Evolutionary conservation across 495 filamentous ascomycete species (phyloP).

Genomic region (Penicillium longicatenatum): DNA sequence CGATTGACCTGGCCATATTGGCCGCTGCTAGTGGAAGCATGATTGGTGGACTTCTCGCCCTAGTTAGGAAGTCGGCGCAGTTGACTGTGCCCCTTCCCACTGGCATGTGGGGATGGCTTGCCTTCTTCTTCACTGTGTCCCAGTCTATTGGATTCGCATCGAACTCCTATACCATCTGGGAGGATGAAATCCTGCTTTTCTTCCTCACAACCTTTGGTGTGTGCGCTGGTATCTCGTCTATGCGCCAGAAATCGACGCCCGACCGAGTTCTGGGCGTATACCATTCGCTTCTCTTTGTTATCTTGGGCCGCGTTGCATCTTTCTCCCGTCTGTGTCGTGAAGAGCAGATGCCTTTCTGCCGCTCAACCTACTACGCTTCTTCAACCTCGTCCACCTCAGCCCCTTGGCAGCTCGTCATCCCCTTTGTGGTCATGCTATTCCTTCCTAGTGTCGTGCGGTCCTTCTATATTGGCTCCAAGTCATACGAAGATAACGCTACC

Average conservation of each 20-base stretch:
- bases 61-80: conserved; percentile 51
- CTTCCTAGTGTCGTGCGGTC: conserved; percentile 78
- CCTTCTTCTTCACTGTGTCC: conserved; percentile 73
- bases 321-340: conserved; percentile 94
- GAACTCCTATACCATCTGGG: conserved; percentile 99
- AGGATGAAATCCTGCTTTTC: conserved; percentile 91
- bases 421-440: conserved; percentile 69
- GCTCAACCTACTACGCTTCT: conserved; percentile 93
- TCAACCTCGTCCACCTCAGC: conserved; percentile 90
- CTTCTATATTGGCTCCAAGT: conserved; percentile 74
- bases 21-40: conserved; percentile 65
- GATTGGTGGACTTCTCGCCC: conserved; percentile 57
- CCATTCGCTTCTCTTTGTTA: conserved; percentile 80
- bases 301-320: conserved; percentile 79
- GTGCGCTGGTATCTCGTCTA: conserved; percentile 67
- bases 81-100: conserved; percentile 65
- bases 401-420: conserved; percentile 83
- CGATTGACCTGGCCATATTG: conserved; percentile 36
- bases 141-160: conserved; percentile 92
- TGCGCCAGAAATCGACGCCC: conserved; percentile 60
- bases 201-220: conserved; percentile 88
- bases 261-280: conserved; percentile 76
- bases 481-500: conserved; percentile 81
- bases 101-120: conserved; percentile 86
- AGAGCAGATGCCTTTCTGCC: conserved; percentile 97